Evolutionary conservation across 2,329 filamentous ascomycete species (phyloP).

Genomic region (Neofusicoccum sp.): DNA sequence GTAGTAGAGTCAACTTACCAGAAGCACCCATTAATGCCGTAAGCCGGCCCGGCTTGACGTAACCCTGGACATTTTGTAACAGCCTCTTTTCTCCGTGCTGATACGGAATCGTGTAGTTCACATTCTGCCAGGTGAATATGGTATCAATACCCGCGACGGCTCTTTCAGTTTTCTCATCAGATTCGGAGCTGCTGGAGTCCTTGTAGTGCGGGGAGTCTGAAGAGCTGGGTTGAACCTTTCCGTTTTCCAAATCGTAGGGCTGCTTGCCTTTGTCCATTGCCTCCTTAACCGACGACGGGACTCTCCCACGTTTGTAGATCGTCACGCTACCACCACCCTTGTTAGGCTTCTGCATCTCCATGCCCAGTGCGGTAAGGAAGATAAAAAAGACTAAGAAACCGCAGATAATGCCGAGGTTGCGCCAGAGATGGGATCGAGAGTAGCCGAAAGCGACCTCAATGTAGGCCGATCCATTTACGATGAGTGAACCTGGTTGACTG

Average conservation of each 20-base stretch:
- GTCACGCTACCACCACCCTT: constrained; percentile 60
- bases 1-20: constrained; percentile 40
- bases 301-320: constrained; percentile 62
- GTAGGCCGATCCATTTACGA: constrained; percentile 56
- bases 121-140: constrained; percentile 75
- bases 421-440: constrained; percentile 59
- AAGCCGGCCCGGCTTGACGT: constrained; percentile 72
- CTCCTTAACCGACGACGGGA: constrained; percentile 57
- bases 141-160: constrained; percentile 61
- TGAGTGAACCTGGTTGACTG: constrained; percentile 50
- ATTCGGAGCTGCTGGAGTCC: constrained; percentile 26
- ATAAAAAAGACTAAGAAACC: constrained; percentile 52
- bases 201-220: constrained; percentile 2
- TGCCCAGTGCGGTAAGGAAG: constrained; percentile 43
- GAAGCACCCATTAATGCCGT: constrained; percentile 81
- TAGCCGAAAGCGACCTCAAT: constrained; percentile 57
- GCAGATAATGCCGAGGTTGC: constrained; percentile 55
- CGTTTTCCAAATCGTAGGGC: constrained; percentile 52
- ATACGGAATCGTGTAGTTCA: constrained; percentile 71
- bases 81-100: constrained; percentile 46
- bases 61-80: constrained; percentile 64
- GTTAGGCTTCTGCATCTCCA: constrained; percentile 56
- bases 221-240: constrained; percentile 18
- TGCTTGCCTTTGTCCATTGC: constrained; percentile 53
- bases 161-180: constrained; percentile 37